Evolutionary conservation across 2,329 filamentous ascomycete species (phyloP).

Genomic region (Plectosphaerella cucumerina): DNA sequence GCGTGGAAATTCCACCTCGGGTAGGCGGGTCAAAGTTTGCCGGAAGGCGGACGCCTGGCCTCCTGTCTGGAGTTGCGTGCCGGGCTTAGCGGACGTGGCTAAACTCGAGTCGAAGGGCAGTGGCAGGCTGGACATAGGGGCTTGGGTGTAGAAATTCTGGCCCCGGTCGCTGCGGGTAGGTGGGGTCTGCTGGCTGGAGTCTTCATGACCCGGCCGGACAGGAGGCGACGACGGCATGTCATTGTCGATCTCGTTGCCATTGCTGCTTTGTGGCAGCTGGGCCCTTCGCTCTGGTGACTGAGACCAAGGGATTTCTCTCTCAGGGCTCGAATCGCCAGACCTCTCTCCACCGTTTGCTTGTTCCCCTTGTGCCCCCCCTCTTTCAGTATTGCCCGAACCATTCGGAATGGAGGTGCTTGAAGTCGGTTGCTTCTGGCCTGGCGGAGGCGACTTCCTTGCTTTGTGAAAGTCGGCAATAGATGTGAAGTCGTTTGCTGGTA

Average conservation of each 20-base stretch:
- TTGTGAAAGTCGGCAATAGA: conserved; percentile 18
- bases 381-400: not conserved
- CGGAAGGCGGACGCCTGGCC: not conserved
- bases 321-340: not conserved
- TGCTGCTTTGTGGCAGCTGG: not conserved
- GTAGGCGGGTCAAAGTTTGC: conserved; percentile 5
- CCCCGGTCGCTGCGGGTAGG: too few species aligned
- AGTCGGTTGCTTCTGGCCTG: conserved; percentile 6
- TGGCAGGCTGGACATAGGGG: conserved; percentile 1
- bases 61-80: not conserved
- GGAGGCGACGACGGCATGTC: not conserved
- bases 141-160: not conserved
- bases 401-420: not conserved
- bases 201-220: too few species aligned
- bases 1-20: conserved; percentile 2
- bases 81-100: too few species aligned
- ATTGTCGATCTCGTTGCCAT: too few species aligned
- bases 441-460: conserved; percentile 7
- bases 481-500: conserved; percentile 31
- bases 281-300: not conserved
- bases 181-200: too few species aligned
- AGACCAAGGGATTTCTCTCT: not conserved
- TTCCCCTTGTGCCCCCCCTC: not conserved
- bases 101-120: conserved; percentile 9
- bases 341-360: not conserved